A percentile compares a stretch with the other conserved stretches of the same genome.
Evolutionary conservation across 2,329 filamentous ascomycete genomes (phyloP).

Genomic region (Coleophoma crateriformis): DNA sequence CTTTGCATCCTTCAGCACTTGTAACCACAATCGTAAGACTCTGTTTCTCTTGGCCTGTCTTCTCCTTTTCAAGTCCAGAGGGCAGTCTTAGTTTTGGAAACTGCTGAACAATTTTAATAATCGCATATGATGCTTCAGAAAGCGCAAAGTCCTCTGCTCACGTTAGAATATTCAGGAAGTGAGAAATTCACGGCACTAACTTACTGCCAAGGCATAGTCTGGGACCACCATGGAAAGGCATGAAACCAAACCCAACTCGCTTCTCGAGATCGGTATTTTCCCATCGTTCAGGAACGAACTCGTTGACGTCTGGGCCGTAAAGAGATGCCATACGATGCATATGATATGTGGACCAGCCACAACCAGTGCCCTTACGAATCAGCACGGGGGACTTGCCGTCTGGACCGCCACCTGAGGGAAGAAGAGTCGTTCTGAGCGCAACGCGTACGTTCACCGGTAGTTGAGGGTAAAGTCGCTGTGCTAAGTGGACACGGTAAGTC

Average conservation of each 20-base stretch:
- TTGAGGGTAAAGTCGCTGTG: constrained; percentile 20
- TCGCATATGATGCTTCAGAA: too few relatives aligned
- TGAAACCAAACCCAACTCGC: constrained; percentile 57
- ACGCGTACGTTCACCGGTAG: constrained; percentile 20
- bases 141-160: too few relatives aligned
- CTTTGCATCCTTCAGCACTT: too few relatives aligned
- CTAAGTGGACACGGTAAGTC: not conserved
- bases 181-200: too few relatives aligned
- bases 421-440: constrained; percentile 14
- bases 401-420: constrained; percentile 24
- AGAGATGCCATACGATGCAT: constrained; percentile 39
- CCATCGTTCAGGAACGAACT: constrained; percentile 76
- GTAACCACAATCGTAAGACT: too few relatives aligned
- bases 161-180: too few relatives aligned
- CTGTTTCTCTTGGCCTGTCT: too few relatives aligned
- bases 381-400: constrained; percentile 21
- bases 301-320: constrained; percentile 65
- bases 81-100: too few relatives aligned
- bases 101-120: too few relatives aligned
- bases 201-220: constrained; percentile 58
- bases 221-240: constrained; percentile 67
- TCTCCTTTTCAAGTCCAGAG: too few relatives aligned
- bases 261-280: constrained; percentile 40
- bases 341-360: constrained; percentile 18
- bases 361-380: constrained; percentile 13